Evolutionary conservation across 805 yeast species (phyloP), one percentile per base, ranked within the genome.

Genomic region (Candida easanensis): DNA sequence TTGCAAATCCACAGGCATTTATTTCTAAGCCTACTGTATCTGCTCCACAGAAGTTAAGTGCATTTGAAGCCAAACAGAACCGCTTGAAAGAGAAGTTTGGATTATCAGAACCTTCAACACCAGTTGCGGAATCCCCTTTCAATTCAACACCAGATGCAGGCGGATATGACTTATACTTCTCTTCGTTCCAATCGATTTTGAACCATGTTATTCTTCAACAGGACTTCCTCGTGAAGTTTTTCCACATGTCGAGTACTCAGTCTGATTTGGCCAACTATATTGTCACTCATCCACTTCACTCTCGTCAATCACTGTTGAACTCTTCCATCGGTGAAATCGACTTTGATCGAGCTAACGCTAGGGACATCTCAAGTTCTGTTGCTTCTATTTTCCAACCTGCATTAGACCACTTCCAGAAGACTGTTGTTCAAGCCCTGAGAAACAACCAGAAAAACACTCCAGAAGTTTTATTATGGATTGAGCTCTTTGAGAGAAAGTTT

Each of bases 341-440:
- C 41, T 64, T 74, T 14, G 76, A 75, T 46, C 63, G 77, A 48
- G 61, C 63, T 13, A 70, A 70, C 44, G 75, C 84, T 4, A 70
- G 66, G 38, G 77, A 70, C 9, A 57, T 79, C 34, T 62, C 70
- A 13, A 62, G 68, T 17, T 63, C 71, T 25, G 69, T 82, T 61
- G 68, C 69, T 11, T 58, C 62, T 7, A 63, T 80, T 1, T 80
- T 82, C 54, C 67, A 64, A 31, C 59, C 65, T 5, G 49, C 62
- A 11, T 54, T 62, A 25, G 63, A 64, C 17, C 54, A 45, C 14
- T 42, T 70, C 17, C 45, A 47, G 17, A 53, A 57, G 21, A 53
- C 58, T 10, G 63, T 79, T 3, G 54, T 60, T 48, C 44, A 52
- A 38, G 38, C 61, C 30, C 42, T 75, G 51, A 57, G 73, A 61